phyloP scores from a whole-genome alignment of 2,329 filamentous ascomycete species.

The Aureobasidium sp. region DNA sequence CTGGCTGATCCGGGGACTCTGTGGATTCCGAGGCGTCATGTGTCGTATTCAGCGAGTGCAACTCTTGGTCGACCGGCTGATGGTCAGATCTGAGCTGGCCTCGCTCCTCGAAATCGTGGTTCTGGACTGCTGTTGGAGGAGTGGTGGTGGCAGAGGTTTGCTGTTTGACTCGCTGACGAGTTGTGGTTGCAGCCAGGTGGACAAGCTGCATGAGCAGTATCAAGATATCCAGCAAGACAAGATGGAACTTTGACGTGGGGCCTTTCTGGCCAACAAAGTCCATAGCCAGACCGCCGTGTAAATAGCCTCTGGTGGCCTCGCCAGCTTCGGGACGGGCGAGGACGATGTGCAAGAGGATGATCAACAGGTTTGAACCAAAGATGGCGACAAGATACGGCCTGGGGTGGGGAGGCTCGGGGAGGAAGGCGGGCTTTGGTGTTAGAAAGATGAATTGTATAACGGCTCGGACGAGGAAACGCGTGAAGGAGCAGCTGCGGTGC shows the following conservation, averaged over 20 bases:
- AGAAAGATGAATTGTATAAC: slow-evolving; percentile 52
- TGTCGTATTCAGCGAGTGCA: slow-evolving; percentile 30
- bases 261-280: slow-evolving; percentile 58
- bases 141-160: slow-evolving; percentile 24
- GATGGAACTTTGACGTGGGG: slow-evolving; percentile 46
- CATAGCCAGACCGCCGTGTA: slow-evolving; percentile 57
- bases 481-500: slow-evolving; percentile 48
- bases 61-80: slow-evolving; percentile 34
- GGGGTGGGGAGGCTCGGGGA: slow-evolving; percentile 41
- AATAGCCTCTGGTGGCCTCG: slow-evolving; percentile 46
- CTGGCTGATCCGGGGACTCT: slow-evolving; percentile 13
- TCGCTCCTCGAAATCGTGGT: slow-evolving; percentile 54
- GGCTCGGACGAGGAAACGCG: slow-evolving; percentile 49
- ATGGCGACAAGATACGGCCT: slow-evolving; percentile 50
- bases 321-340: slow-evolving; percentile 36
- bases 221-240: slow-evolving; percentile 48
- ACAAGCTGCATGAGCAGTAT: slow-evolving; percentile 50
- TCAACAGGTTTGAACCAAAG: slow-evolving; percentile 46
- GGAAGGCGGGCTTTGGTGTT: slow-evolving; percentile 50
- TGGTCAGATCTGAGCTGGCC: slow-evolving; percentile 34
- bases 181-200: slow-evolving; percentile 49
- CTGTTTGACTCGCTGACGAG: slow-evolving; percentile 44
- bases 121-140: slow-evolving; percentile 35
- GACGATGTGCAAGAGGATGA: slow-evolving; percentile 47
- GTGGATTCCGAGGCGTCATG: neutral